Percentiles rank a stretch among this genome's conserved stretches.
phyloP scores from a whole-genome alignment of 495 filamentous ascomycete species.

The Penicillium subrubescens region DNA sequence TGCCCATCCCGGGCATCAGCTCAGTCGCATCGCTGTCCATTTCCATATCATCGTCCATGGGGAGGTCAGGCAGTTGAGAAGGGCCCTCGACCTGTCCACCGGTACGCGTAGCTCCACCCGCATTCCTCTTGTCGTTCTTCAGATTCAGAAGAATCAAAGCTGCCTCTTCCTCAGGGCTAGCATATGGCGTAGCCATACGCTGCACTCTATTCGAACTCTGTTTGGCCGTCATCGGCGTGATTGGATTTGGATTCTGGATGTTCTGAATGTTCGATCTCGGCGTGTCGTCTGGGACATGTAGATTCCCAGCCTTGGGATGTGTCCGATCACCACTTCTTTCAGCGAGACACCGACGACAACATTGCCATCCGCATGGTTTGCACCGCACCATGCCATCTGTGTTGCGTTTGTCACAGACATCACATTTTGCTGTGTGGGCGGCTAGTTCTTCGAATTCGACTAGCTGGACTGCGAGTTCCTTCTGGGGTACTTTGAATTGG shows the following conservation, averaged over 20 bases:
- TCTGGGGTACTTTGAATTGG: background rate
- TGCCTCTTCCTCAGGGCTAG: background rate
- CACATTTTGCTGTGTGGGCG: conserved; percentile 55
- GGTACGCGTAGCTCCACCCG: background rate
- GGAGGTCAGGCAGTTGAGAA: background rate
- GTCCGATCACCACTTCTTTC: conserved; percentile 23
- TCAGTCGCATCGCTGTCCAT: background rate
- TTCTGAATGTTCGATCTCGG: too few species aligned
- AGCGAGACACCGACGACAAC: conserved; percentile 43
- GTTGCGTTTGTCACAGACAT: conserved; percentile 50
- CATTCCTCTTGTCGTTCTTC: background rate
- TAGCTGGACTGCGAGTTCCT: background rate
- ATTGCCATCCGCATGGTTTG: conserved; percentile 44
- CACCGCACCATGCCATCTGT: conserved; percentile 47
- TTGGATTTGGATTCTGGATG: background rate
- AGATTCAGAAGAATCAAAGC: background rate
- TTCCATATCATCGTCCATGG: background rate
- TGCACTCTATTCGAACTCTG: background rate
- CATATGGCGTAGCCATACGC: background rate
- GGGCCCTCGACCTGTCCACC: background rate
- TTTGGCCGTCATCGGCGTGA: background rate
- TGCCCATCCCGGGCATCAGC: background rate
- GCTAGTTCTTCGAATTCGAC: conserved; percentile 35
- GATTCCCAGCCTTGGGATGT: conserved; percentile 22
- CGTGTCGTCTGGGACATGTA: conserved; percentile 13